A percentile compares a stretch with the other conserved stretches of the same genome.
Evolutionary conservation across 106 monocot genomes (phyloP).

Genomic region (Agapanthus africanus): DNA sequence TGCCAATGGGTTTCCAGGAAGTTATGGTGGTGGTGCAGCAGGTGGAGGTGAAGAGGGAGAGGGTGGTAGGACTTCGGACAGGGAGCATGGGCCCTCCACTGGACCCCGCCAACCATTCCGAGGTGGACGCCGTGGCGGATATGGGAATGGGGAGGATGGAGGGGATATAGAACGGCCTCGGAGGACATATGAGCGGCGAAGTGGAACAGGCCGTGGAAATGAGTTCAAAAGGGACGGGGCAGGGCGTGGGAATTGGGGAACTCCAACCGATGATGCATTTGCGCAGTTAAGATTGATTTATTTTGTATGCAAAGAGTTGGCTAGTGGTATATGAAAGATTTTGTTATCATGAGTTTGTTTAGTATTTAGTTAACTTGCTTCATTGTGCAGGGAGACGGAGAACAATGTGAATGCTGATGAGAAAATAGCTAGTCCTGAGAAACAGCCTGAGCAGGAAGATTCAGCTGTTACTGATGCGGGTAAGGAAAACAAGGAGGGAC

Average conservation of each 20-base stretch:
- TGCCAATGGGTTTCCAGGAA: constrained; percentile 17
- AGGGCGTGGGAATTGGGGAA: constrained; percentile 92
- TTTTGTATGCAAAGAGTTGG: background rate
- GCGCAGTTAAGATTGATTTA: constrained; percentile 35
- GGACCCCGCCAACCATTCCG: constrained; percentile 46
- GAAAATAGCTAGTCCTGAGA: constrained; percentile 22
- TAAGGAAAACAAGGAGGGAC: constrained; percentile 30
- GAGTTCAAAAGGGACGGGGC: constrained; percentile 85
- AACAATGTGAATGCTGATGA: constrained; percentile 27
- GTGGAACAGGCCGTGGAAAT: constrained; percentile 83
- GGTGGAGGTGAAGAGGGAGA: constrained; percentile 34
- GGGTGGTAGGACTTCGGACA: constrained; percentile 25
- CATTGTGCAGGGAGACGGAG: constrained; percentile 20
- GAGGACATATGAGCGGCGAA: constrained; percentile 57
- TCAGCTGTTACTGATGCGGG: constrained; percentile 14
- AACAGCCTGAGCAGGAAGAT: constrained; percentile 19
- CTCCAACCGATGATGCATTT: constrained; percentile 45
- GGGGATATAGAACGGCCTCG: constrained; percentile 45
- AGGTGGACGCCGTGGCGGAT: constrained; percentile 49
- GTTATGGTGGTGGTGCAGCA: constrained; percentile 20
- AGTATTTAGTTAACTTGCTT: background rate
- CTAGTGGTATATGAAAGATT: background rate
- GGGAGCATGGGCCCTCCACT: constrained; percentile 27
- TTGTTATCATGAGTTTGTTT: constrained; percentile 4
- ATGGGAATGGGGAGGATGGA: constrained; percentile 28